Percentiles rank a stretch among this genome's conserved stretches.
Conservation (phyloP, 228 moss, liverwort and hornwort genomes). For the Sphagnum fallax region DNA sequence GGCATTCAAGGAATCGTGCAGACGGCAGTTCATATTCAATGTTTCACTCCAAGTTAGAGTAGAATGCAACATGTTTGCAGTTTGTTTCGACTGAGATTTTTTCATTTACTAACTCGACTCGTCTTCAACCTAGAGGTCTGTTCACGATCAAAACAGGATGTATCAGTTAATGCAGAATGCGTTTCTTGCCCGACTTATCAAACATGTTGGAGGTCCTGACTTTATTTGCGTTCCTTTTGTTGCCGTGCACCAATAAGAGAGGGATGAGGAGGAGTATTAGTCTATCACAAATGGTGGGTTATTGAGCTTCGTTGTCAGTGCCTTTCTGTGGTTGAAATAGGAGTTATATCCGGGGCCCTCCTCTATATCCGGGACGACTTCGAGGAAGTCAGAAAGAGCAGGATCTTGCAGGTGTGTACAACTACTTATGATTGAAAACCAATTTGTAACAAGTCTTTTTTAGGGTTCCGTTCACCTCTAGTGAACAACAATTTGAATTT, state of each 20-base stretch:
- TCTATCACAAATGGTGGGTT: neutral
- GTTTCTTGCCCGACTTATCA: no score
- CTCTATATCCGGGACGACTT: conserved; percentile 96
- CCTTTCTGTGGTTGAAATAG: conserved; percentile 18
- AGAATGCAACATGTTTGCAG: neutral
- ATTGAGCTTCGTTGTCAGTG: conserved; percentile 6
- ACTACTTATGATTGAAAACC: neutral
- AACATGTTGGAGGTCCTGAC: neutral
- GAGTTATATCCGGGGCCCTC: conserved; percentile 91
- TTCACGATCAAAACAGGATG: neutral
- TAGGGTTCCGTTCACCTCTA: no score
- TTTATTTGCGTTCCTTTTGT: neutral
- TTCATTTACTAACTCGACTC: neutral
- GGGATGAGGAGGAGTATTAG: neutral
- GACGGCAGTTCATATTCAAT: neutral
- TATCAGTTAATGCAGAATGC: no score
- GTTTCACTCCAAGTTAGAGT: neutral
- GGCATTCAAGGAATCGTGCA: neutral
- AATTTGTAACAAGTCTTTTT: no score
- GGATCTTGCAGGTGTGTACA: conserved; percentile 49
- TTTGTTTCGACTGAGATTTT: neutral
- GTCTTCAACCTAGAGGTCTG: neutral
- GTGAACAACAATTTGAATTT: neutral
- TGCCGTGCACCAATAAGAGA: neutral
- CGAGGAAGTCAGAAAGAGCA: conserved; percentile 50